phyloP scores from a whole-genome alignment of 441 rosid species.

The Gossypium davidsonii region DNA sequence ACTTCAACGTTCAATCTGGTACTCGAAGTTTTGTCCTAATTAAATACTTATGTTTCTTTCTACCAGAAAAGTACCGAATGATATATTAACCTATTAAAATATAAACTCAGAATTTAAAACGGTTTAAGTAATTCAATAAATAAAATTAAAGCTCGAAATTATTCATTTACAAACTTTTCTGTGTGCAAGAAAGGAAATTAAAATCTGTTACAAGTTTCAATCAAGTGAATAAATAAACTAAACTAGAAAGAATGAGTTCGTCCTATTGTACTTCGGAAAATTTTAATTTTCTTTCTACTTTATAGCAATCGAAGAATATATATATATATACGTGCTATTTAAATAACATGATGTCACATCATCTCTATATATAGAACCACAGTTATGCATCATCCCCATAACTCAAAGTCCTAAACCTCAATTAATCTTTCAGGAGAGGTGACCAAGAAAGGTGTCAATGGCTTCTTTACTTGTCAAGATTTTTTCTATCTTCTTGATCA shows the following conservation, averaged over 20 bases:
- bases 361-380: slow-evolving; percentile 1
- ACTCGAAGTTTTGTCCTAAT: too few relatives aligned
- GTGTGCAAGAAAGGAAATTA: too few relatives aligned
- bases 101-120: too few relatives aligned
- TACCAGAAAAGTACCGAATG: too few relatives aligned
- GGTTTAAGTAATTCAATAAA: too few relatives aligned
- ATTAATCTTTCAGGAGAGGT: not conserved
- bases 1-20: too few relatives aligned
- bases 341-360: not conserved
- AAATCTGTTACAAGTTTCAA: not conserved
- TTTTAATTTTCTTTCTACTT: not conserved
- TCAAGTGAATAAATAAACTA: not conserved
- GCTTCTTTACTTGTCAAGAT: slow-evolving; percentile 13
- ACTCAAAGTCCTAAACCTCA: not conserved
- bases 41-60: too few relatives aligned
- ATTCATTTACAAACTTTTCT: too few relatives aligned
- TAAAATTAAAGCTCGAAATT: too few relatives aligned
- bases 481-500: slow-evolving; percentile 10
- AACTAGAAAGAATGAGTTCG: not conserved
- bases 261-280: not conserved
- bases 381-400: not conserved
- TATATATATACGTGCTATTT: too few relatives aligned
- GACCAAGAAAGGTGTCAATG: not conserved
- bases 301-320: not conserved
- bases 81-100: too few relatives aligned